A percentile compares a stretch with the other conserved stretches of the same genome.
Evolutionary conservation across 176 grass and related monocot genomes (phyloP).

Genomic region (Dactylis glomerata): DNA sequence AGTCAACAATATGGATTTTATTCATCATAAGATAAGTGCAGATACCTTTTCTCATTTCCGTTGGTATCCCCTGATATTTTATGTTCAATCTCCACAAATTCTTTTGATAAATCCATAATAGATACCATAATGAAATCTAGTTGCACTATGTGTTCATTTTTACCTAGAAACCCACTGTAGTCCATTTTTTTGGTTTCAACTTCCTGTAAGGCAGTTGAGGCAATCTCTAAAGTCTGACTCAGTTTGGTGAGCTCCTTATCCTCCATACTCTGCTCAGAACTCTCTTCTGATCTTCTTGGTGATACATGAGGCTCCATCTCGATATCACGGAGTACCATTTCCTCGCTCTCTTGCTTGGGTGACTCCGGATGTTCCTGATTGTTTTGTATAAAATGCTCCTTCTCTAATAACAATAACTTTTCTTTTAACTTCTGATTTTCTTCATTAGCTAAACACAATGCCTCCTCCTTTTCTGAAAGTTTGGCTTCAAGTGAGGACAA

Average conservation of each 20-base stretch:
- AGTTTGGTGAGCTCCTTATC: constrained; percentile 51
- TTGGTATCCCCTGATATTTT: constrained; percentile 50
- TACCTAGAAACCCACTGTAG: constrained; percentile 38
- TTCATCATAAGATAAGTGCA: background rate
- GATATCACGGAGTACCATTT: constrained; percentile 60
- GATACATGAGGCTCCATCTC: constrained; percentile 49
- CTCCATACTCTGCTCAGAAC: constrained; percentile 35
- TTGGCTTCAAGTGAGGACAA: constrained; percentile 47
- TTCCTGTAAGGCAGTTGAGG: constrained; percentile 54
- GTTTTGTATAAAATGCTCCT: constrained; percentile 19
- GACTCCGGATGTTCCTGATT: constrained; percentile 34
- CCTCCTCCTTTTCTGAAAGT: constrained; percentile 59
- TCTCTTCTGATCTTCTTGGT: constrained; percentile 33
- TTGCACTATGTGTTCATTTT: constrained; percentile 61
- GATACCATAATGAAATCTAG: constrained; percentile 54
- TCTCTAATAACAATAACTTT: constrained; percentile 40
- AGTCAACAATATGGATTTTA: background rate
- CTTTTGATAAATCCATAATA: constrained; percentile 71
- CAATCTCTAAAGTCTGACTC: constrained; percentile 36
- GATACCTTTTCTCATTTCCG: constrained; percentile 55
- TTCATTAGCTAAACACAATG: constrained; percentile 47
- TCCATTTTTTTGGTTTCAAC: constrained; percentile 38
- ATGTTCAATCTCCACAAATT: constrained; percentile 54
- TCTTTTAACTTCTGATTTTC: constrained; percentile 74
- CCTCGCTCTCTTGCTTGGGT: constrained; percentile 39